Conservation (phyloP, 257 asterid genomes). For the Apocynum venetum region DNA sequence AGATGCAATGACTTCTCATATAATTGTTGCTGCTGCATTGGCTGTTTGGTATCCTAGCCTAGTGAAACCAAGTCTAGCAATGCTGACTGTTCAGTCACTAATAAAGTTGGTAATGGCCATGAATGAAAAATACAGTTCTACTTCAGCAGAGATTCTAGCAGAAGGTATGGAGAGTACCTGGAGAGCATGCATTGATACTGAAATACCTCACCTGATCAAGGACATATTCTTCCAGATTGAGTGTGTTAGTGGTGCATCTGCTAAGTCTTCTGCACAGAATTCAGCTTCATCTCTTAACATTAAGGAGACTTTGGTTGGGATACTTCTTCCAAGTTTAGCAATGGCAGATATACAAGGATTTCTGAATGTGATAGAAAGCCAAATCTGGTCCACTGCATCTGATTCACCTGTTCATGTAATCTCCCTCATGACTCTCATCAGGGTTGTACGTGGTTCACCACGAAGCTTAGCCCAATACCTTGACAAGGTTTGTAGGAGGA, state of each 20-base stretch:
- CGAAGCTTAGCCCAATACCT: constrained; percentile 79
- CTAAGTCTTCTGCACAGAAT: constrained; percentile 36
- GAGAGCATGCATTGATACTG: constrained; percentile 70
- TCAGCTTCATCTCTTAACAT: constrained; percentile 46
- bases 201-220: constrained; percentile 69
- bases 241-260: constrained; percentile 73
- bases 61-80: constrained; percentile 60
- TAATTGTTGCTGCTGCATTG: constrained; percentile 90
- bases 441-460: constrained; percentile 87
- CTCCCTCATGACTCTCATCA: constrained; percentile 76
- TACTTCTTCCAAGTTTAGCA: constrained; percentile 92
- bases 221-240: constrained; percentile 95
- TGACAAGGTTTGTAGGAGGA: constrained; percentile 76
- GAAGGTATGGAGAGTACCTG: constrained; percentile 99
- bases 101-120: constrained; percentile 83
- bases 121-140: constrained; percentile 78
- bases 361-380: constrained; percentile 83
- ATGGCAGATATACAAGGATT: constrained; percentile 86
- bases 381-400: constrained; percentile 98
- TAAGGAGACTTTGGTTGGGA: constrained; percentile 66
- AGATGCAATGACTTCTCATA: constrained; percentile 96
- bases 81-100: constrained; percentile 65
- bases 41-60: constrained; percentile 97
- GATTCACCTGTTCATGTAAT: constrained; percentile 95
- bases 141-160: constrained; percentile 97